phyloP scores from a whole-genome alignment of 495 filamentous ascomycete species.

The Penicillium paxilli region DNA sequence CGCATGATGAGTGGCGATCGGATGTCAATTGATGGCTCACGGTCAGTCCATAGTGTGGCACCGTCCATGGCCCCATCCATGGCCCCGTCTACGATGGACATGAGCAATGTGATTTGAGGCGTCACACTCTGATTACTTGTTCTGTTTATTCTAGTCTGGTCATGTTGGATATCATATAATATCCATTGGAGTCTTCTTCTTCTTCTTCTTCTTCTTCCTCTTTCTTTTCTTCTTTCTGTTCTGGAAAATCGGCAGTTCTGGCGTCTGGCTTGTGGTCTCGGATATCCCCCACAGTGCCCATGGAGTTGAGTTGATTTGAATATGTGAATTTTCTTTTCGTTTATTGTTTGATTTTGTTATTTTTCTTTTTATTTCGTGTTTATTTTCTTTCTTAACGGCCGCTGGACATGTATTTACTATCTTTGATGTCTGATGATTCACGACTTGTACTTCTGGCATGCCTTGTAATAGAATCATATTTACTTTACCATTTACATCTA shows the following conservation, averaged over 20 bases:
- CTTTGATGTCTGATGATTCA: constrained; percentile 32
- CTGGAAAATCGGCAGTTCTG: no score
- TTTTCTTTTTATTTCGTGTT: constrained; percentile 17
- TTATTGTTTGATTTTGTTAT: constrained; percentile 15
- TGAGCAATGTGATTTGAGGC: constrained; percentile 53
- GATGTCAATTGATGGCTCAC: constrained; percentile 41
- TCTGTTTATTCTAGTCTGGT: no score
- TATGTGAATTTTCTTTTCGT: constrained; percentile 17
- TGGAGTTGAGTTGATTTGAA: constrained; percentile 20
- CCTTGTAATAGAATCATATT: constrained; percentile 30
- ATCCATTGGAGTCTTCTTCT: constrained; percentile 8
- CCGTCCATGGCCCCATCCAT: constrained; percentile 41
- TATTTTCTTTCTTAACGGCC: constrained; percentile 18
- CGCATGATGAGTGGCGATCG: constrained; percentile 45
- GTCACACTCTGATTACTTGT: constrained; percentile 35
- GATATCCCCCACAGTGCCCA: constrained; percentile 5
- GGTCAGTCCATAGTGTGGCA: constrained; percentile 47
- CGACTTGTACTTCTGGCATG: constrained; percentile 30
- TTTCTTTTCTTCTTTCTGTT: constrained; percentile 4
- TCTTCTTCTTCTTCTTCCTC: constrained; percentile 5
- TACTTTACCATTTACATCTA: constrained; percentile 3
- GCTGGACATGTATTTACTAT: constrained; percentile 28
- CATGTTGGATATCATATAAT: no score
- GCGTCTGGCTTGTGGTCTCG: constrained; percentile 12
- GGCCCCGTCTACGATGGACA: constrained; percentile 39